Evolutionary conservation across 257 asterid species (phyloP).

Genomic region (Agastache rugosa): DNA sequence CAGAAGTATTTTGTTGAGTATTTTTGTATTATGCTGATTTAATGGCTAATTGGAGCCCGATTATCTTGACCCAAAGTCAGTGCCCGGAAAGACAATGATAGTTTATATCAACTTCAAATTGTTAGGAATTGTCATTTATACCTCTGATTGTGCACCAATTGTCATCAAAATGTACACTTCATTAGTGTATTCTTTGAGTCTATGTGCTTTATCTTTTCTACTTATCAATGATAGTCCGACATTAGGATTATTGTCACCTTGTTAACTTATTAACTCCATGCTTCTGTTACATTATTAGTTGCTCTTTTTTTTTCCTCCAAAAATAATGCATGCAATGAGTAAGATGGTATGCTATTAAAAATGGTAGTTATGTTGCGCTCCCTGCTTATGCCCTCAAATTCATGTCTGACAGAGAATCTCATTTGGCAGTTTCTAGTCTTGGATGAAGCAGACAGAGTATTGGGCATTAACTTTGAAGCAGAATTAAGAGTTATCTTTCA

Average conservation of each 20-base stretch:
- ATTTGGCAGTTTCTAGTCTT: slow-evolving; percentile 81
- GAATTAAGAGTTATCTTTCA: slow-evolving; percentile 80
- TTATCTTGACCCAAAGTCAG: not conserved
- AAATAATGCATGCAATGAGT: not conserved
- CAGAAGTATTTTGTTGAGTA: not conserved
- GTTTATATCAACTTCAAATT: not conserved
- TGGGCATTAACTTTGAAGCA: slow-evolving; percentile 86
- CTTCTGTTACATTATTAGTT: slow-evolving; percentile 14
- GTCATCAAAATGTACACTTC: not conserved
- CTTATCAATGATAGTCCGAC: not conserved
- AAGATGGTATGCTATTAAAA: not conserved
- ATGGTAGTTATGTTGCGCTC: not conserved
- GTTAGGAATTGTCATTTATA: slow-evolving; percentile 10
- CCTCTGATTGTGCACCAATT: slow-evolving; percentile 6
- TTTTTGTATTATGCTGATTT: not conserved
- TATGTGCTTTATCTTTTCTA: not conserved
- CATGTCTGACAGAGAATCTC: slow-evolving; percentile 31
- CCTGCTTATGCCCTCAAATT: slow-evolving; percentile 20
- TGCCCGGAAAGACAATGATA: not conserved
- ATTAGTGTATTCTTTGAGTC: slow-evolving; percentile 2
- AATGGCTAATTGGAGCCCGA: not conserved
- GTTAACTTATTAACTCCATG: not conserved
- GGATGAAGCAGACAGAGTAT: slow-evolving; percentile 97
- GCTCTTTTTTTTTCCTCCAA: not conserved
- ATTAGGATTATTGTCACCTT: not conserved